These are phyloP conservation scores for Boletellus deceptivus DNA, from an alignment of 1,284 basidiomycete genomes.

Conservation along the genomic window DNA sequence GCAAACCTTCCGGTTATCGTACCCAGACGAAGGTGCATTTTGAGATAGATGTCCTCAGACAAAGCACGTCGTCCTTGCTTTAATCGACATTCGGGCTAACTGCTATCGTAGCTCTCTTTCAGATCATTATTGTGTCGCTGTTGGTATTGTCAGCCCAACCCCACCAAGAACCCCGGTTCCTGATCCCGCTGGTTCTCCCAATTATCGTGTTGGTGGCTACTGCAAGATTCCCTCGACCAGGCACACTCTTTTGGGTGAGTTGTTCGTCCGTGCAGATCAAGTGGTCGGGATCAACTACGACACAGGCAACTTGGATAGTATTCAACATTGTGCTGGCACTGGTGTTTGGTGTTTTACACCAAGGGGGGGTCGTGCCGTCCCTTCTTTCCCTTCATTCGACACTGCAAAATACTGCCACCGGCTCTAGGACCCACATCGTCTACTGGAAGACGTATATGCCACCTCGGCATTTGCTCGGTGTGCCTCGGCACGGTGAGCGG, in stretches of 20 bases:
- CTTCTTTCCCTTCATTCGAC: conserved; percentile 34
- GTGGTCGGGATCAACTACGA: not conserved
- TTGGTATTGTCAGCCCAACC: conserved; percentile 37
- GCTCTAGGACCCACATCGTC: conserved; percentile 22
- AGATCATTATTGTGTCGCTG: conserved; percentile 31
- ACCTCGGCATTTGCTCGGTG: conserved; percentile 37
- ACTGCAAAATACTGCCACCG: conserved; percentile 6
- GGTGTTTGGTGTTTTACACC: conserved; percentile 41
- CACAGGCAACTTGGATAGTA: conserved; percentile 31
- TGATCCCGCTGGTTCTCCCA: conserved; percentile 37
- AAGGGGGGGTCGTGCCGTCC: conserved; percentile 42
- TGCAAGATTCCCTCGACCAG: conserved; percentile 25
- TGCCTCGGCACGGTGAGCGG: conserved; percentile 25
- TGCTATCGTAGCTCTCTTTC: conserved; percentile 28
- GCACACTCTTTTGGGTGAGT: conserved; percentile 37
- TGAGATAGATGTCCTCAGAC: conserved; percentile 15
- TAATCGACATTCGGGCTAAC: conserved; percentile 2
- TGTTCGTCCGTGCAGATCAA: not conserved
- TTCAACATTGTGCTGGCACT: conserved; percentile 32
- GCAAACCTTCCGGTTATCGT: not conserved
- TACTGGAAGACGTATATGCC: conserved; percentile 46
- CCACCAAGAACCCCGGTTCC: conserved; percentile 44
- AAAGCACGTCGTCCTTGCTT: conserved; percentile 16
- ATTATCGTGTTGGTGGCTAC: conserved; percentile 33
- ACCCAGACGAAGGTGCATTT: conserved; percentile 11